Evolutionary conservation across 1,284 basidiomycete genomes (phyloP), one percentile per base, ranked within the genome.

Genomic region (Cystobasidium sp.): DNA sequence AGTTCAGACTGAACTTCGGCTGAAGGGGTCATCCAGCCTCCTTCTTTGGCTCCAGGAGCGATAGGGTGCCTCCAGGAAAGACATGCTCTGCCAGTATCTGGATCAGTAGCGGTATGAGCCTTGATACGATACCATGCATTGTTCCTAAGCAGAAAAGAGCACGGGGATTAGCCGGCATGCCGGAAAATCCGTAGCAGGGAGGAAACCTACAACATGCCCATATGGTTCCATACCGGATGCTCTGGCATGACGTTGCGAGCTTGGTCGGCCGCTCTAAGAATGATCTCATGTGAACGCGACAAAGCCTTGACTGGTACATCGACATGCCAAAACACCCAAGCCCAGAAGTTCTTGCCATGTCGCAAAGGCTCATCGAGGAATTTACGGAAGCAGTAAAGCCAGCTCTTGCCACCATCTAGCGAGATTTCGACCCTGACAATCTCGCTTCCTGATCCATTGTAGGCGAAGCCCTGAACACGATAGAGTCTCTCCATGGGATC

Each of bases 21-120:
- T 61, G 68, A 76, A 1, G 65, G 68, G 55, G 75, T 76, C 75
- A 75, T 75, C 76, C 76, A 77, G 5, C 76, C 76, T 16, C 69
- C 75, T 18, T 72, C 53, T 7, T 44, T 66, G 20, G 56, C 73
- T 9, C 75, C 75, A 5, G 76, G 76, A 3, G 66, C 73, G 10
- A 77, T 66, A 3, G 75, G 76, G 31, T 77, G 76, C 16, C 51
- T 52, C 61, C 72, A 70, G 24, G 56, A 55, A 4, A 76, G n/a
- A 12, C 64, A 62, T 8, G 68, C 49, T 37, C 61, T 24, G 41
- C 65, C 56, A 18, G 71, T 64, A 8, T 43, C 39, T 10, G 41
- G 51, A 22, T 76, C 69, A 14, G 63, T 68, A 47, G 37, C 52
- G 1, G 71, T 52, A 37, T 66, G 46, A 16, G 62, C 49, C 6